Conservation (phyloP, 805 yeast species). For the Teunomyces atbi region DNA sequence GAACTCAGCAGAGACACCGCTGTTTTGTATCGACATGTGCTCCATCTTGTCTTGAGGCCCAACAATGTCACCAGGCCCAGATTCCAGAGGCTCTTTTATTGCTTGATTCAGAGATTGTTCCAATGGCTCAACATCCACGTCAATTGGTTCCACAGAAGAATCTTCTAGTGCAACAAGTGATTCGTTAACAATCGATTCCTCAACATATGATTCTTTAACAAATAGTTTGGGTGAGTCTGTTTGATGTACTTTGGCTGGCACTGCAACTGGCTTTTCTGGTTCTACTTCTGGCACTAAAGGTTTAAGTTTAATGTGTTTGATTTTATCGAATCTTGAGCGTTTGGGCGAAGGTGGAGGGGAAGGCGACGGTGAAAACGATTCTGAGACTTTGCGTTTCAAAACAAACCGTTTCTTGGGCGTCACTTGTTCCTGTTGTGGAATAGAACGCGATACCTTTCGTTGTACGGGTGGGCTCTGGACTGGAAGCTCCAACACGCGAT, state of each 20-base stretch:
- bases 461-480: neutral
- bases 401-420: neutral
- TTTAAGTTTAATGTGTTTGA: conserved; percentile 2
- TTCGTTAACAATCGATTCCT: too few species aligned
- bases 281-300: neutral
- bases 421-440: neutral
- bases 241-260: too few species aligned
- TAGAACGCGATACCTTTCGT: neutral
- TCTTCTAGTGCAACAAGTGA: too few species aligned
- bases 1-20: neutral
- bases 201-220: too few species aligned
- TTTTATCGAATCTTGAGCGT: conserved; percentile 1
- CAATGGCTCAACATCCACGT: too few species aligned
- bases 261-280: neutral
- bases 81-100: too few species aligned
- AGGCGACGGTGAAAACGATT: neutral
- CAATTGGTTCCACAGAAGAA: too few species aligned
- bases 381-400: conserved; percentile 1
- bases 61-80: too few species aligned
- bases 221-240: too few species aligned
- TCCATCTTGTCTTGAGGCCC: too few species aligned
- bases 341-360: neutral
- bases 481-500: neutral
- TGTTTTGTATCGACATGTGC: too few species aligned
- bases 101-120: too few species aligned